Evolutionary conservation across 139 green algal genomes (phyloP), one percentile per base, ranked within the genome.

Genomic region (Tetratostichococcus sp.): DNA sequence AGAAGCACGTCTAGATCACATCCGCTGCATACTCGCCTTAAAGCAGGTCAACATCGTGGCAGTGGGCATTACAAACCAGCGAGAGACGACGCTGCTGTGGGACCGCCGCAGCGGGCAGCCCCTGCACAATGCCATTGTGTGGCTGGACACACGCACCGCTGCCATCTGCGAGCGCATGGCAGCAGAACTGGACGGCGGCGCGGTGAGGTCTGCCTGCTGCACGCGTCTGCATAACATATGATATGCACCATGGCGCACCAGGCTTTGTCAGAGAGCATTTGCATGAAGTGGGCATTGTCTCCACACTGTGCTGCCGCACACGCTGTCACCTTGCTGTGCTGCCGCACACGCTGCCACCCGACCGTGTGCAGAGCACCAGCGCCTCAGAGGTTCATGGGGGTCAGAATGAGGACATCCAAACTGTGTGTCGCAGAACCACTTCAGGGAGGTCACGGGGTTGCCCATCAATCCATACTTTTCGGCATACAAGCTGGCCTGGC

Each of bases 401-500:
- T n/a, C n/a, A n/a, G n/a, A n/a, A n/a, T n/a, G n/a, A n/a, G n/a
- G n/a, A n/a, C n/a, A n/a, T n/a, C n/a, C n/a, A n/a, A n/a, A n/a
- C 17, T 72, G 28, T 42, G 2, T 16, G 6, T 19, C 30, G 59
- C 75, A 91, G 78, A 86, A 94, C 76, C 75, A 79, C 31, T 95
- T 97, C 79, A 74, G 92, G 30, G 16, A 71, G 1, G 70, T 88
- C 5, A 98, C 92, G 2, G 96, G 96, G 8, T 84, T 99, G 30
- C 96, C 96, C 33, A 87, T 98, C 35, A 93, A 79, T 62, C 95
- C 94, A 33, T 99, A 99, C 89, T 99, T 99, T 77, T 93, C 85
- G 14, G 92, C 91, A 4, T 89, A 95, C 78, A 99, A 99, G 85
- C 85, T 96, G 28, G 81, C 80, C 73, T 99, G 96, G 96, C 66